Evolutionary conservation across 148 eudicot species (phyloP), one percentile per base, ranked within the genome.

Genomic region (Silene latifolia): DNA sequence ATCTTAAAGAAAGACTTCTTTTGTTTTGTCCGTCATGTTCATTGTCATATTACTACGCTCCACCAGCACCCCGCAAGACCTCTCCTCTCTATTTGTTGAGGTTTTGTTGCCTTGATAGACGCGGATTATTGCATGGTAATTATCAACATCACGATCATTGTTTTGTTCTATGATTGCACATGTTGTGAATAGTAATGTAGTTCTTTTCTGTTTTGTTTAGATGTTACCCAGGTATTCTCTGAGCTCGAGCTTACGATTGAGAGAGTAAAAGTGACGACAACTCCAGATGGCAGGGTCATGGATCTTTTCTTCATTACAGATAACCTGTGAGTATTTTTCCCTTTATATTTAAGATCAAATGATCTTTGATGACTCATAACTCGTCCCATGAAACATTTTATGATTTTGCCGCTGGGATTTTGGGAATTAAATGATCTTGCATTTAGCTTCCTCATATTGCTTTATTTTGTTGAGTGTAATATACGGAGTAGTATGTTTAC

Each of bases 191-290:
- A 18, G 72, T 82, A 59, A 73, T 29, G 4, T 46, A 42, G 25
- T 47, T 86, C 13, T 39, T 75, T 47, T 56, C 21, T 48, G 27
- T 59, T 47, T 29, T 72, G n/a, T 66, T 61, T 72, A 92, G 97
- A 87, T 88, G 97, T 90, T 61, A 89, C 94, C 71, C 86, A 79
- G 53, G 91, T 85, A 46, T 88, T 92, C 39, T 85, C 86, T 78
- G 94, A 87, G 80, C 94, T 92, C 18, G 97, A 88, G 83, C 82
- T 88, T 58, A 74, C 85, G 0, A 88, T 89, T 77, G 90, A 92
- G 82, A 83, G 85, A 82, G 94, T 92, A 51, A 92, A 92, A 84
- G 97, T 92, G 78, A 92, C 86, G 24, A 89, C 97, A 13, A 89
- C 86, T 19, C 97, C 94, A 44, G 97, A 92, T 83, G 97, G 84